Base-by-base conservation (phyloP, 306 rosid genomes). In the Citrullus amarus region DNA sequence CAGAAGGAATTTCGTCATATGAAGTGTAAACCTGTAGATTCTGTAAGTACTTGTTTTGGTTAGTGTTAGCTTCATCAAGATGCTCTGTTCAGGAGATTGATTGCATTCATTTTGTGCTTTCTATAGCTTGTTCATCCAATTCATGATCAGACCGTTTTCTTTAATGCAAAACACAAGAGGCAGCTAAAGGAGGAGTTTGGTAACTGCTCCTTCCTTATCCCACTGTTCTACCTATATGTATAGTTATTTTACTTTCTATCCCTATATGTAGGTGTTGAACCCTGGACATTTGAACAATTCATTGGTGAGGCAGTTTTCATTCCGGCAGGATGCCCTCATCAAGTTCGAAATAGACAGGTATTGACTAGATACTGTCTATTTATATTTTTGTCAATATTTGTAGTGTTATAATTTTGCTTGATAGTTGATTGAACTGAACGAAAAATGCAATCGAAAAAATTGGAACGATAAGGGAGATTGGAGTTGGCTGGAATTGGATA, bases 281-380 rank as follows among this genome's bases (percentile, higher is more conserved):
- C 96, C 30, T 91, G 96, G 96, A 91, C 92, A 75, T 91, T 91
- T 79, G 90, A 85, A 79, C 96, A 91, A 81, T 79, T 81, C 81
- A 89, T 89, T 81, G 93, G 93, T 50, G 96, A 91, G 84, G 93
- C 93, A 59, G 92, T 91, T 80, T 85, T 91, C 50, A 88, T 91
- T 85, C 93, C 93, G 5, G 88, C 93, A 13, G 93, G 93, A 73
- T 89, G 93, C 81, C 96, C 96, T 73, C 93, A 91, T 80, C 96
- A 91, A 89, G 96, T 91, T 79, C 82, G 96, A 82, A 91, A 91
- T 81, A 85, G 87, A 88, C 89, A 88, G 70, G 93, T 88, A 85
- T 36, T 60, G 43, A 22, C 56, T 54, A 18, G 34, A 17, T 65
- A 17, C 15, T 61, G 10, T 57, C 57, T 46, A 13, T 43, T 20